Percentiles rank a stretch among this genome's conserved stretches.
Conservation (phyloP, 306 rosid genomes). For the Alnus rubra region DNA sequence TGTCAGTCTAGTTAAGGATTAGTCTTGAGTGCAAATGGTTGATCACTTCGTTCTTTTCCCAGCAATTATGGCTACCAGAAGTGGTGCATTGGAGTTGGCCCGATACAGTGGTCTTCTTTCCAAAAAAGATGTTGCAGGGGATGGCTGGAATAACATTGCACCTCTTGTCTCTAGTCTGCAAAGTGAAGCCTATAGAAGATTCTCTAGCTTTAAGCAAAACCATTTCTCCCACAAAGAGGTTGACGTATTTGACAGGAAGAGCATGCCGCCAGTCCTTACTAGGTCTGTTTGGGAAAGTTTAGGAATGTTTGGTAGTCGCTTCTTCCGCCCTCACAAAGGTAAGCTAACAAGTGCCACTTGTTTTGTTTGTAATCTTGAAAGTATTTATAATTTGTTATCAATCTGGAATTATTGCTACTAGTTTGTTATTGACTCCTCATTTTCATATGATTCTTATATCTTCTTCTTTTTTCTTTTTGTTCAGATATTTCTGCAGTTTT, state of each 20-base stretch:
- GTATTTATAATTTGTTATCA: background rate
- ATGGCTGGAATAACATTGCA: constrained; percentile 44
- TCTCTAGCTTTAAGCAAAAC: constrained; percentile 46
- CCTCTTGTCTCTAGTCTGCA: constrained; percentile 52
- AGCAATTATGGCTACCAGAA: constrained; percentile 60
- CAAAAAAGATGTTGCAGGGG: constrained; percentile 27
- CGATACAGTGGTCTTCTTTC: constrained; percentile 39
- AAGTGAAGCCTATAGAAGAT: constrained; percentile 54
- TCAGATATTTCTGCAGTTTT: background rate
- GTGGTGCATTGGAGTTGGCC: constrained; percentile 46
- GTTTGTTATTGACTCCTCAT: background rate
- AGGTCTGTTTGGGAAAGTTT: constrained; percentile 46
- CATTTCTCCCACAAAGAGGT: constrained; percentile 48
- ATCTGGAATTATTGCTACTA: background rate
- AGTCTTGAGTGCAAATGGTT: constrained; percentile 15
- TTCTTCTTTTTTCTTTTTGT: background rate
- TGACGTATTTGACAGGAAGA: constrained; percentile 49
- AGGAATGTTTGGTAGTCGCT: constrained; percentile 40
- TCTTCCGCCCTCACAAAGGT: constrained; percentile 63
- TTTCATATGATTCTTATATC: background rate
- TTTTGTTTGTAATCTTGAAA: background rate
- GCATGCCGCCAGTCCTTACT: constrained; percentile 39
- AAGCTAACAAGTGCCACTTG: constrained; percentile 13
- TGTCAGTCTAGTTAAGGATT: constrained; percentile 23
- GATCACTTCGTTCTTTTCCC: constrained; percentile 23